Evolutionary conservation across 2,329 filamentous ascomycete species (phyloP).

Genomic region (Paecilomyces sp.): DNA sequence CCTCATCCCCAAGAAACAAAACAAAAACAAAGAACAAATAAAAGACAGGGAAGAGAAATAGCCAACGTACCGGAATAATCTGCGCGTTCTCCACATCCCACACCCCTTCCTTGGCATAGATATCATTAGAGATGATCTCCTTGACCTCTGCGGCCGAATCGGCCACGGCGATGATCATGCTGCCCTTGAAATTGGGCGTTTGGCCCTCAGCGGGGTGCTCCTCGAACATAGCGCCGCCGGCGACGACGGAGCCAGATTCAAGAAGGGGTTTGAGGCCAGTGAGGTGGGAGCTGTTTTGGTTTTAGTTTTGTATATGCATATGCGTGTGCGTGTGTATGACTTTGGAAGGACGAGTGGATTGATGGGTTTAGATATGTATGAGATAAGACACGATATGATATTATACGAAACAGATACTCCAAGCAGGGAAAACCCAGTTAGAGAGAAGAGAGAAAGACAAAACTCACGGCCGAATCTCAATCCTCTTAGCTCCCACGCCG

Average conservation of each 20-base stretch:
- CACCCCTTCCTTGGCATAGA: slow-evolving; percentile 64
- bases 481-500: slow-evolving; percentile 52
- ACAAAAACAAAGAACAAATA: background rate
- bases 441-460: background rate
- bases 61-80: slow-evolving; percentile 29
- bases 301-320: background rate
- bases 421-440: background rate
- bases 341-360: too few species aligned
- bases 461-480: slow-evolving; percentile 39
- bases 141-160: slow-evolving; percentile 63
- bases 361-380: too few species aligned
- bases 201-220: slow-evolving; percentile 58
- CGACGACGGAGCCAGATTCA: slow-evolving; percentile 52
- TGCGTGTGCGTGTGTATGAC: background rate
- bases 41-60: background rate
- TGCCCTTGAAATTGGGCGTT: slow-evolving; percentile 62
- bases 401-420: too few species aligned
- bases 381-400: too few species aligned
- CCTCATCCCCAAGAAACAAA: background rate
- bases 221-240: slow-evolving; percentile 63
- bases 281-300: slow-evolving; percentile 46
- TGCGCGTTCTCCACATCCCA: slow-evolving; percentile 68
- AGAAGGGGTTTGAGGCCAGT: slow-evolving; percentile 46
- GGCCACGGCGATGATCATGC: slow-evolving; percentile 60
- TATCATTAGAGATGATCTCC: slow-evolving; percentile 60